phyloP scores from a whole-genome alignment of 2,329 filamentous ascomycete species.

The Pyricularia grisea region DNA sequence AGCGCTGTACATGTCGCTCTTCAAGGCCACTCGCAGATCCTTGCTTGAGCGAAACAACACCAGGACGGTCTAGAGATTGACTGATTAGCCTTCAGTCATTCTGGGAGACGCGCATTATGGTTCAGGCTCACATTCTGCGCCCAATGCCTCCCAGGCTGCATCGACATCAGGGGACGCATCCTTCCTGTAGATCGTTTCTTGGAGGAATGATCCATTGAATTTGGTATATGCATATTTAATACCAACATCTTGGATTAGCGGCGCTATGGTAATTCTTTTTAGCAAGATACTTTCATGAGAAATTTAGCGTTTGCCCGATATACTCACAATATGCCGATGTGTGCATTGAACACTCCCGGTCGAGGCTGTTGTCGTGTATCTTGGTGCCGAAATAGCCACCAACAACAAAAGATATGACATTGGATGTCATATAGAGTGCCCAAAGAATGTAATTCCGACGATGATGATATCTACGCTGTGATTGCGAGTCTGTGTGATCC shows the following conservation, averaged over 20 bases:
- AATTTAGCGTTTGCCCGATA: too few species aligned
- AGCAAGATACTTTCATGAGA: neutral
- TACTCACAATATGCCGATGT: conserved; percentile 8
- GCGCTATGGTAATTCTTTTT: conserved; percentile 13
- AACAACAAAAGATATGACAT: conserved; percentile 1
- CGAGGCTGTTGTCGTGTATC: neutral
- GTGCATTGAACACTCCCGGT: conserved; percentile 8
- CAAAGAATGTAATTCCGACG: neutral
- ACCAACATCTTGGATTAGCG: conserved; percentile 22
- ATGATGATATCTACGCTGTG: neutral
- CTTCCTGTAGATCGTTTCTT: conserved; percentile 43
- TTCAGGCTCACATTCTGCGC: conserved; percentile 24
- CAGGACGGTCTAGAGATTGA: conserved; percentile 26
- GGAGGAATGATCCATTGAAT: conserved; percentile 49
- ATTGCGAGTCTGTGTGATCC: neutral
- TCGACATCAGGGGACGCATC: conserved; percentile 43
- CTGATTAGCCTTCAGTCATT: conserved; percentile 22
- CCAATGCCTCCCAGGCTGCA: conserved; percentile 36
- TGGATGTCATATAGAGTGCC: conserved; percentile 1
- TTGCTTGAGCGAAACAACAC: conserved; percentile 38
- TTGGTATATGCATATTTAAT: conserved; percentile 21
- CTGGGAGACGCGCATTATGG: conserved; percentile 10
- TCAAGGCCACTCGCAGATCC: conserved; percentile 41
- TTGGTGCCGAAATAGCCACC: conserved; percentile 4
- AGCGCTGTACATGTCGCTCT: conserved; percentile 44